These are phyloP conservation scores for Diaporthe longicolla DNA, from an alignment of 2,329 filamentous ascomycete genomes.

Conservation along the genomic window DNA sequence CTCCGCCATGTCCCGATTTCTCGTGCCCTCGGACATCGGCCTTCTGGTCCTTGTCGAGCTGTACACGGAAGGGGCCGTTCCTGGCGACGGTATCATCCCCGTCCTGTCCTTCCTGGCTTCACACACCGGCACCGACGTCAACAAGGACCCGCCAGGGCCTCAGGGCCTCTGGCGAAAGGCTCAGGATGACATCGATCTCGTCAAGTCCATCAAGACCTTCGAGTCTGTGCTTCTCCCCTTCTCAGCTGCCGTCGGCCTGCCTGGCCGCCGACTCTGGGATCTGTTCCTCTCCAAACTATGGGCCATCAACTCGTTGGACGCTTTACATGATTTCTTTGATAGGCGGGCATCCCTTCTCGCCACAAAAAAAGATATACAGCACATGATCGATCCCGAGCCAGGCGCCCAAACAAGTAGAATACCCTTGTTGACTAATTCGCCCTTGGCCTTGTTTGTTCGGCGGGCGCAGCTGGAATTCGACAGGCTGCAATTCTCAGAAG, in stretches of 20 bases:
- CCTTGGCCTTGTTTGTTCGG: constrained; percentile 85
- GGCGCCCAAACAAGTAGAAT: constrained; percentile 64
- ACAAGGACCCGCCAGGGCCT: constrained; percentile 45
- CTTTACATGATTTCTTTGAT: constrained; percentile 82
- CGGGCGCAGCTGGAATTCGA: constrained; percentile 84
- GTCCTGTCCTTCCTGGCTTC: constrained; percentile 58
- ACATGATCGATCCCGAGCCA: constrained; percentile 67
- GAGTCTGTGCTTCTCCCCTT: constrained; percentile 69
- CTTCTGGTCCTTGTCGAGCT: constrained; percentile 85
- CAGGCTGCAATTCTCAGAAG: constrained; percentile 83
- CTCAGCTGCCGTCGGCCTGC: constrained; percentile 69
- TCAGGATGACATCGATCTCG: constrained; percentile 64
- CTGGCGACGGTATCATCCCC: constrained; percentile 57
- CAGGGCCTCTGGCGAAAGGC: constrained; percentile 62
- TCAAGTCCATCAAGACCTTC: constrained; percentile 70
- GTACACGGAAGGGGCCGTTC: constrained; percentile 77
- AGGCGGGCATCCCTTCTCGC: constrained; percentile 70
- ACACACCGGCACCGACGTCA: constrained; percentile 58
- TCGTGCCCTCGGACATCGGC: constrained; percentile 91
- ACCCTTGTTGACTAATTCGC: constrained; percentile 79
- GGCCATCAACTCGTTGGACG: constrained; percentile 85
- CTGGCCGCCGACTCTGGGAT: constrained; percentile 90
- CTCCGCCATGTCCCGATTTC: constrained; percentile 78
- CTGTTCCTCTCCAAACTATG: constrained; percentile 85
- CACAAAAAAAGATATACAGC: constrained; percentile 72